Percentiles rank a stretch among this genome's conserved stretches.
These are phyloP conservation scores for Macrolepiota dolichaula DNA, from an alignment of 768 basidiomycete species.

Conservation along the genomic window DNA sequence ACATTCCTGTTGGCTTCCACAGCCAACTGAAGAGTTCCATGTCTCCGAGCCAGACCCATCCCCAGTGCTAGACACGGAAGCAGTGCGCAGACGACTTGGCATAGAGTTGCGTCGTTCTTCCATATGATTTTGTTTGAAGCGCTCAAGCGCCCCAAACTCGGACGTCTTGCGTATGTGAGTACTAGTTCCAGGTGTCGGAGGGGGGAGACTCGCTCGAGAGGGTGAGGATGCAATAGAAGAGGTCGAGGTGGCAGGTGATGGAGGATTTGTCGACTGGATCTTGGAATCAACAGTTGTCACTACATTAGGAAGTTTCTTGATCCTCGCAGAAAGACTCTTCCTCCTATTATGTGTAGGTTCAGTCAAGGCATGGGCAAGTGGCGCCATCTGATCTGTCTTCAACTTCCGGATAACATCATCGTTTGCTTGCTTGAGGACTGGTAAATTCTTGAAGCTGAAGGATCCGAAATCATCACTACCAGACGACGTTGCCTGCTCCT, in stretches of 20 bases:
- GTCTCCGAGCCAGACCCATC: conserved; percentile 77
- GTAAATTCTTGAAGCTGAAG: conserved; percentile 97
- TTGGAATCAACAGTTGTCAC: conserved; percentile 69
- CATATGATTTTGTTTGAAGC: conserved; percentile 81
- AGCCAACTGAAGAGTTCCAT: conserved; percentile 58
- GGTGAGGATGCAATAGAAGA: conserved; percentile 90
- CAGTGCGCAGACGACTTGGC: conserved; percentile 84
- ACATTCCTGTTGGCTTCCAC: conserved; percentile 52
- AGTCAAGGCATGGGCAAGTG: conserved; percentile 69
- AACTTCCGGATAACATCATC: conserved; percentile 97
- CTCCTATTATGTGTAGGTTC: conserved; percentile 66
- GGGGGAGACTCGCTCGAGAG: conserved; percentile 68
- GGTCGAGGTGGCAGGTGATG: conserved; percentile 88
- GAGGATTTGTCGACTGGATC: conserved; percentile 66
- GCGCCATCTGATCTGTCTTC: conserved; percentile 84
- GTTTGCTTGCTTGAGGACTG: conserved; percentile 94
- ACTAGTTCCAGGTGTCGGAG: conserved; percentile 64
- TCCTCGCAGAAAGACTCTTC: conserved; percentile 77
- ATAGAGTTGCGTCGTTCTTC: conserved; percentile 81
- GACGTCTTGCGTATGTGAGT: conserved; percentile 83
- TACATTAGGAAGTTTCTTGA: conserved; percentile 80
- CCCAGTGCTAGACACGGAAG: conserved; percentile 79
- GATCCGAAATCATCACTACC: conserved; percentile 92
- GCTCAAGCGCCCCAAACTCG: conserved; percentile 82
- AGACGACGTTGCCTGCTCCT: conserved; percentile 38